Evolutionary conservation across 257 asterid species (phyloP).

Genomic region (Cynanchum wilfordii): DNA sequence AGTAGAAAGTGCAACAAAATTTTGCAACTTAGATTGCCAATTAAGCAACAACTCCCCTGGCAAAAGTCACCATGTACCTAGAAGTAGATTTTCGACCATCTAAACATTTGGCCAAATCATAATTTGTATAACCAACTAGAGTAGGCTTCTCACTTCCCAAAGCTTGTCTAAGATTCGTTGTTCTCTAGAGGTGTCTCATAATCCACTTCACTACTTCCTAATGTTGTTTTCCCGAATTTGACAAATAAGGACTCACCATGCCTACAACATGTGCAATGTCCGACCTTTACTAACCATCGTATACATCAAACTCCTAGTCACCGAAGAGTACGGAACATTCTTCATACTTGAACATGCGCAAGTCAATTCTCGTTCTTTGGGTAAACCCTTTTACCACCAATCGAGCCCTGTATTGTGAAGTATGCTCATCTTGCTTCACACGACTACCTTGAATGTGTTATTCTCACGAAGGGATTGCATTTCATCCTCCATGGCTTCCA

Average conservation of each 20-base stretch:
- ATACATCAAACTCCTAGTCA: background rate
- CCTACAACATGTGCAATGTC: background rate
- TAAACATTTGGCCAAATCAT: background rate
- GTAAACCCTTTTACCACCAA: background rate
- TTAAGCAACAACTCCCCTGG: background rate
- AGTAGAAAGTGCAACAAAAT: background rate
- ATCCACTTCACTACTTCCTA: background rate
- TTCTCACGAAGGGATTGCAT: too few relatives aligned
- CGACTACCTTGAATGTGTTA: too few relatives aligned
- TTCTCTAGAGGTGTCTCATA: background rate
- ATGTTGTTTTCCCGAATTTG: background rate
- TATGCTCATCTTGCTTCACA: too few relatives aligned
- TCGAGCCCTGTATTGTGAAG: background rate
- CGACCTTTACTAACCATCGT: background rate
- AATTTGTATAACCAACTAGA: too few relatives aligned
- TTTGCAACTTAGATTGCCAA: background rate
- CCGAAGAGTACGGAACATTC: too few relatives aligned
- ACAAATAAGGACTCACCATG: background rate
- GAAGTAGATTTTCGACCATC: background rate
- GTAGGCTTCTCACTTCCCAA: background rate
- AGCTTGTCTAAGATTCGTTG: background rate
- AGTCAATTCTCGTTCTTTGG: background rate
- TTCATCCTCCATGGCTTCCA: too few relatives aligned
- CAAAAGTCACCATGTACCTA: background rate
- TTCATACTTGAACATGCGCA: background rate